Evolutionary conservation across 495 filamentous ascomycete genomes (phyloP).

Genomic region (Evernia prunastri): DNA sequence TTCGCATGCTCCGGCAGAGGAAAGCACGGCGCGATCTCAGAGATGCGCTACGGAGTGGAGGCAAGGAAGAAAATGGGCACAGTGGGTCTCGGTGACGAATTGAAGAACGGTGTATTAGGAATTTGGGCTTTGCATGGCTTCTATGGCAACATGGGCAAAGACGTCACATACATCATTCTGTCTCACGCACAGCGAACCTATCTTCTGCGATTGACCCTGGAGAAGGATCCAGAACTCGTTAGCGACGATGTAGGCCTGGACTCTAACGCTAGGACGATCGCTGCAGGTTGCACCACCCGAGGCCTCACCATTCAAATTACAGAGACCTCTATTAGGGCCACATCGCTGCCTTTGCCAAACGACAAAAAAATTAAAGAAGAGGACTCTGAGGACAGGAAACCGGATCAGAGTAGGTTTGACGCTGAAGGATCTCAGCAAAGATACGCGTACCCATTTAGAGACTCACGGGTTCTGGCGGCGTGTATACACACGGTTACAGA

Average conservation of each 20-base stretch:
- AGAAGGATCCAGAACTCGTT: not conserved
- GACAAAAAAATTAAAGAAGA: slow-evolving; percentile 1
- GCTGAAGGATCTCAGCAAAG: not conserved
- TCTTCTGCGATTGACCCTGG: slow-evolving; percentile 6
- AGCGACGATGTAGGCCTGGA: slow-evolving; percentile 37
- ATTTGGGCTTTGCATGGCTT: slow-evolving; percentile 38
- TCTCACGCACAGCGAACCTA: slow-evolving; percentile 16
- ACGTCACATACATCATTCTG: slow-evolving; percentile 18
- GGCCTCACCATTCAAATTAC: slow-evolving; percentile 53
- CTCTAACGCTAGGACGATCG: slow-evolving; percentile 48
- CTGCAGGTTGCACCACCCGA: slow-evolving; percentile 38
- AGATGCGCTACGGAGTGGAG: slow-evolving; percentile 65
- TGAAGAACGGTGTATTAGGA: slow-evolving; percentile 35
- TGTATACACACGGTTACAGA: slow-evolving; percentile 2
- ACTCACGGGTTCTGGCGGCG: slow-evolving; percentile 1
- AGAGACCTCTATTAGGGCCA: slow-evolving; percentile 8
- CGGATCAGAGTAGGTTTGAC: not conserved
- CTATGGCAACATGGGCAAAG: slow-evolving; percentile 9
- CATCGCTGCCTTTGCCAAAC: not conserved
- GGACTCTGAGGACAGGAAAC: slow-evolving; percentile 1
- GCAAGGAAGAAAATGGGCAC: slow-evolving; percentile 43
- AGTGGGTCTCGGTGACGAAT: slow-evolving; percentile 45
- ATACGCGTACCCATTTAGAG: slow-evolving; percentile 4
- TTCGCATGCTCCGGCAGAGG: slow-evolving; percentile 56
- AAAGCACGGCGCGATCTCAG: slow-evolving; percentile 55